These are phyloP conservation scores for Rhododendron mucronatum DNA, from an alignment of 148 eudicot genomes.

Conservation along the genomic window DNA sequence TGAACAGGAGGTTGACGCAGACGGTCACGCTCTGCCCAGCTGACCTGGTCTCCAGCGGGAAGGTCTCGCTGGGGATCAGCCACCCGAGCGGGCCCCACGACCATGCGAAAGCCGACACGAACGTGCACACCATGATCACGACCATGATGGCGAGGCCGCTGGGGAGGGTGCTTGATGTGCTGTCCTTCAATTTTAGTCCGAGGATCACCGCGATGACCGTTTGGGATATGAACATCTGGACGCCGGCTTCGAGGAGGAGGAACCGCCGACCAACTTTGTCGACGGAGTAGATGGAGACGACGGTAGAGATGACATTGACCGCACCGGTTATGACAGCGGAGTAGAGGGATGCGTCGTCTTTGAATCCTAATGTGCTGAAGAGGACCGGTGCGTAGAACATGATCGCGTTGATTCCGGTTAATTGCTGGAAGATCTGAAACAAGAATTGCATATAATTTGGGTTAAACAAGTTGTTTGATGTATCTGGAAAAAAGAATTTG, in stretches of 20 bases:
- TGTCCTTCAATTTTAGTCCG: conserved; percentile 57
- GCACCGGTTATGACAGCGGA: conserved; percentile 84
- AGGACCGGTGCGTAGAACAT: conserved; percentile 96
- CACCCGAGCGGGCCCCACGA: conserved; percentile 97
- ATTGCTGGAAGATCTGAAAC: conserved; percentile 83
- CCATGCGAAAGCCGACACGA: conserved; percentile 83
- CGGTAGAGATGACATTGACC: conserved; percentile 74
- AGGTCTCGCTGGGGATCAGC: conserved; percentile 94
- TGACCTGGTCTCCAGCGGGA: conserved; percentile 85
- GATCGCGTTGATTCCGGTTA: conserved; percentile 92
- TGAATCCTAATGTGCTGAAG: conserved; percentile 80
- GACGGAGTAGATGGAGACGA: conserved; percentile 79
- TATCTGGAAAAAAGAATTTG: no score
- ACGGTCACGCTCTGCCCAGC: conserved; percentile 95
- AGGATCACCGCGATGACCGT: conserved; percentile 57
- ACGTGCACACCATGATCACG: conserved; percentile 70
- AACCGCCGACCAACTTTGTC: conserved; percentile 76
- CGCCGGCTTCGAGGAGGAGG: conserved; percentile 77
- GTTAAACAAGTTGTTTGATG: neutral
- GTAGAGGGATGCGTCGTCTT: conserved; percentile 68
- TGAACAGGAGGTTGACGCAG: conserved; percentile 71
- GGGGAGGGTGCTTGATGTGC: conserved; percentile 31
- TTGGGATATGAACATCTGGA: conserved; percentile 87
- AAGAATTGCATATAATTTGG: neutral
- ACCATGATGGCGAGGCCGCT: conserved; percentile 57